Evolutionary conservation across 495 filamentous ascomycete genomes (phyloP).

Genomic region (Lasiosphaeria ovina): DNA sequence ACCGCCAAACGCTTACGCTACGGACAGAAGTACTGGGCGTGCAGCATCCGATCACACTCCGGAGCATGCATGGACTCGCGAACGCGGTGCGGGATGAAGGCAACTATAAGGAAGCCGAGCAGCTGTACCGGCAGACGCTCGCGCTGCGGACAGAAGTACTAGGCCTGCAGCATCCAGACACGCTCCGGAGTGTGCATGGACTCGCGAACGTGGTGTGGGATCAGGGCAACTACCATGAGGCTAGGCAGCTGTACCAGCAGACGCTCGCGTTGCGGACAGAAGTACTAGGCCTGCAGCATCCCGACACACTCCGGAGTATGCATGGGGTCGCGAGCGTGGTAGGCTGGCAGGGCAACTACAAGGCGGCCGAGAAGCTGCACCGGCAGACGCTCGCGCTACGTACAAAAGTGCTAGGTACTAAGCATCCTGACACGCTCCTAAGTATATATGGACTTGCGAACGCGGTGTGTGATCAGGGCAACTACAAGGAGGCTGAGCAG

Average conservation of each 20-base stretch:
- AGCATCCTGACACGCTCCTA: slow-evolving; percentile 8
- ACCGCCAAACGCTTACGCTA: too few relatives aligned
- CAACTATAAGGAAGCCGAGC: too few relatives aligned
- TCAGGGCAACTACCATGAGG: slow-evolving; percentile 4
- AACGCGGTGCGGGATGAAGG: too few relatives aligned
- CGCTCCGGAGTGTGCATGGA: background rate
- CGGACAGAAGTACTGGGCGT: background rate
- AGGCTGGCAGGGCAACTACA: slow-evolving; percentile 16
- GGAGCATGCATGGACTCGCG: too few relatives aligned
- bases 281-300: slow-evolving; percentile 14
- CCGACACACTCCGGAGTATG: slow-evolving; percentile 15
- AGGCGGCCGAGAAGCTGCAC: slow-evolving; percentile 18
- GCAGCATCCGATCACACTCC: slow-evolving; percentile 14
- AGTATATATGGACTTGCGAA: background rate
- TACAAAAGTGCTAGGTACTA: slow-evolving; percentile 8
- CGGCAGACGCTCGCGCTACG: slow-evolving; percentile 11
- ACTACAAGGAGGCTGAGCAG: background rate
- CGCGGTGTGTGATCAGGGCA: slow-evolving; percentile 15
- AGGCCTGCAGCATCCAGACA: slow-evolving; percentile 7
- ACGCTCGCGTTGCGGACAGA: slow-evolving; percentile 5
- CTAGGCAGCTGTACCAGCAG: slow-evolving; percentile 19
- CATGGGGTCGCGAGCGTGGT: slow-evolving; percentile 17
- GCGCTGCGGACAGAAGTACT: slow-evolving; percentile 3
- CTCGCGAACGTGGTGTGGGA: too few relatives aligned
- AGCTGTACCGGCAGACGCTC: slow-evolving; percentile 11